Conservation (phyloP, 805 yeast species). For the Candida sakaeoensis region DNA sequence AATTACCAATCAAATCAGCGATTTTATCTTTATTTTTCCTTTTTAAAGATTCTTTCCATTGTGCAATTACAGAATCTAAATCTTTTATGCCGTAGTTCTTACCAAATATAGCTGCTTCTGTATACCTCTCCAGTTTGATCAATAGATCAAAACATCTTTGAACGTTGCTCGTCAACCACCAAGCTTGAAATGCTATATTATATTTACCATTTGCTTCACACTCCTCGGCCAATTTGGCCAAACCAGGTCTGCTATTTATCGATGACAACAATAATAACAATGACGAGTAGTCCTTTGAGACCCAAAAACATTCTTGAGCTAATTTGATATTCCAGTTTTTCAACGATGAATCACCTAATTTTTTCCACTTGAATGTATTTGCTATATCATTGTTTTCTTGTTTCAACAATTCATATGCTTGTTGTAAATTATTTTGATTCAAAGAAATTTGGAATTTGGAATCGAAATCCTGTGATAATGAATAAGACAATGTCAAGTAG, state of each 20-base stretch:
- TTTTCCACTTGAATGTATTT: constrained; percentile 69
- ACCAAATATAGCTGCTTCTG: constrained; percentile 85
- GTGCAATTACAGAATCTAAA: constrained; percentile 43
- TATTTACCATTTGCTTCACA: constrained; percentile 76
- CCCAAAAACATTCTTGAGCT: constrained; percentile 75
- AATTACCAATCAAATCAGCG: constrained; percentile 52
- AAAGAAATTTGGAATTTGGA: constrained; percentile 90
- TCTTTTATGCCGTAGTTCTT: constrained; percentile 54
- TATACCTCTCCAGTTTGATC: constrained; percentile 59
- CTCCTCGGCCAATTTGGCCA: constrained; percentile 57
- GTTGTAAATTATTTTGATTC: constrained; percentile 62
- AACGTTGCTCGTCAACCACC: constrained; percentile 80
- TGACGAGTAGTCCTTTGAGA: constrained; percentile 79
- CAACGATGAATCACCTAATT: constrained; percentile 84
- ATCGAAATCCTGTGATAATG: constrained; percentile 81
- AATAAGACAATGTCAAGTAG: constrained; percentile 74
- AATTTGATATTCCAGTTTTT: constrained; percentile 72
- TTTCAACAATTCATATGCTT: constrained; percentile 58
- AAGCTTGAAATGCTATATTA: constrained; percentile 87
- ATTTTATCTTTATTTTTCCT: constrained; percentile 51
- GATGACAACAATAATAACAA: constrained; percentile 80
- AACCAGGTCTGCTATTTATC: constrained; percentile 61
- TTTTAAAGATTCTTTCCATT: constrained; percentile 65
- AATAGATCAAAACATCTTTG: constrained; percentile 62
- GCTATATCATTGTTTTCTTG: constrained; percentile 47